Evolutionary conservation across 2,329 filamentous ascomycete genomes (phyloP).

Genomic region (Beauveria scarabaeidicola): DNA sequence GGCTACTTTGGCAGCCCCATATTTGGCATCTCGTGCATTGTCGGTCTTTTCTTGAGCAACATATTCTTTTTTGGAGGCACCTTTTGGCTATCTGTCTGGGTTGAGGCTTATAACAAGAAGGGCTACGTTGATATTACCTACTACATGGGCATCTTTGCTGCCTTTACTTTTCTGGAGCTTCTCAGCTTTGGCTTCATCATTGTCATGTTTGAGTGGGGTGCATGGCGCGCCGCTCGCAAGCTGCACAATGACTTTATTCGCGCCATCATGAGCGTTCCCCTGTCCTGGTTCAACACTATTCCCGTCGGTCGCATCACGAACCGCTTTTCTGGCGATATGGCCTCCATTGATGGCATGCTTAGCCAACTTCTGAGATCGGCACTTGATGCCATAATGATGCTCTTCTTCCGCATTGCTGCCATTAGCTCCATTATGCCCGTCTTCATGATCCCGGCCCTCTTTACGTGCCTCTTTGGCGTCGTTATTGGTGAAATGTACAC

Average conservation of each 20-base stretch:
- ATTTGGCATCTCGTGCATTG: conserved; percentile 32
- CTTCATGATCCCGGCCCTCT: conserved; percentile 38
- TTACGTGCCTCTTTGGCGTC: conserved; percentile 38
- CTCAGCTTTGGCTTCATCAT: conserved; percentile 34
- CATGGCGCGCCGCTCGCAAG: conserved; percentile 45
- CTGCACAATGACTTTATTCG: conserved; percentile 45
- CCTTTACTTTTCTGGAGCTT: conserved; percentile 34
- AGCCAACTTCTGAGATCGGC: conserved; percentile 35
- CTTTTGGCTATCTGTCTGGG: conserved; percentile 45
- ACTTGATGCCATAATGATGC: conserved; percentile 32
- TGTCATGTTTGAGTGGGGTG: conserved; percentile 43
- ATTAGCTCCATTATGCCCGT: conserved; percentile 44
- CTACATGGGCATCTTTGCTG: conserved; percentile 46
- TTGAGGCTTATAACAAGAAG: conserved; percentile 39
- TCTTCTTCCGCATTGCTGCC: conserved; percentile 38
- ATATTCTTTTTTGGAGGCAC: conserved; percentile 33
- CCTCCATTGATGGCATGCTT: conserved; percentile 43
- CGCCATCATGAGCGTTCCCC: conserved; percentile 43
- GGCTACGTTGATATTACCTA: conserved; percentile 37
- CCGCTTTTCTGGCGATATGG: conserved; percentile 48
- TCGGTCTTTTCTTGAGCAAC: conserved; percentile 32
- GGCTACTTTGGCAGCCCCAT: conserved; percentile 38
- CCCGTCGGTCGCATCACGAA: conserved; percentile 46
- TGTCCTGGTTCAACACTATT: conserved; percentile 49
- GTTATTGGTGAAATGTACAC: conserved; percentile 43